Evolutionary conservation across 2,329 filamentous ascomycete genomes (phyloP), one percentile per base, ranked within the genome.

Genomic region (Arthrobotrys iridis): DNA sequence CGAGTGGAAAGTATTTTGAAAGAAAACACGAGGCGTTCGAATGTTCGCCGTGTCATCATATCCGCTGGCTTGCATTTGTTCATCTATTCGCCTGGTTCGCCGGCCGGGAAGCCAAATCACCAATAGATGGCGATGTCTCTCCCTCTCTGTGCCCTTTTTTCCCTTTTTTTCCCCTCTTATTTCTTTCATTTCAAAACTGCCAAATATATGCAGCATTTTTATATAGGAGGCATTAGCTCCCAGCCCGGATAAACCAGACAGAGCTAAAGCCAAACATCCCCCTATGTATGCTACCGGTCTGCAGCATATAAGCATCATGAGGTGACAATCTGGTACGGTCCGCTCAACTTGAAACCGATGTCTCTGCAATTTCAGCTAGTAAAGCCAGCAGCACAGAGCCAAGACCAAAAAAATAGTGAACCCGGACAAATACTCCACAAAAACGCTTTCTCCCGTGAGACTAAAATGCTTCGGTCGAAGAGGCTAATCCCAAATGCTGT

Each of bases 271-370:
- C 28, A n/a, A 20, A n/a, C n/a, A n/a, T n/a, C n/a, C 28, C 46
- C 46, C 46, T 52, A 52, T 52, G 46, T 7, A 18, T 30, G 46
- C 46, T 55, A 18, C 37, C 50, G 30, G 50, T 55, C n/a, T 37
- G 30, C 11, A n/a, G 1, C 30, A 4, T 33, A 24, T 33, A 24
- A 15, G 50, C 50, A 55, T 55, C 50, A 55, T 37, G 30, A 37
- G 50, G 50, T 37, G 30, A 55, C 50, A 20, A n/a, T n/a, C 35
- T n/a, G n/a, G 35, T 40, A 40, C 35, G 13, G 15, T 5, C 28
- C 48, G 48, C 50, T 55, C 50, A 55, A 55, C 30, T 55, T 55
- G 50, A 55, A 55, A 55, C n/a, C 50, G 15, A 24, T 55, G 22
- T 55, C 46, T 40, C 35, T 13, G 28, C 28, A 55, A 55, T 55